Evolutionary conservation across 805 yeast species (phyloP).

Genomic region (Myxozyma sirexii): DNA sequence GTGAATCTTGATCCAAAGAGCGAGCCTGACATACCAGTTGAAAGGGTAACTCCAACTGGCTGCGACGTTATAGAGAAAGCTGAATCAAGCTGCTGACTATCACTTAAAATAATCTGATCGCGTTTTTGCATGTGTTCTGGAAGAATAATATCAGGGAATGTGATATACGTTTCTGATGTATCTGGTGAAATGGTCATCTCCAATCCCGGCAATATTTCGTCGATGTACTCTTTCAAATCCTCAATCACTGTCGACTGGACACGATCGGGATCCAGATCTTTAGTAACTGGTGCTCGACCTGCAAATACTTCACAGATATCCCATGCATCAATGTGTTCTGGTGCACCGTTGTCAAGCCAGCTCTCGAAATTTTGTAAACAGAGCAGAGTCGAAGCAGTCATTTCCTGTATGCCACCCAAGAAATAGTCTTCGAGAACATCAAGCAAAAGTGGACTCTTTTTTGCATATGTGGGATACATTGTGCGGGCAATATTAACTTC

Average conservation of each 20-base stretch:
- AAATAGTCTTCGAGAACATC: constrained; percentile 52
- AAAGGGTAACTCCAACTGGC: constrained; percentile 12
- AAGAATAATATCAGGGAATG: constrained; percentile 7
- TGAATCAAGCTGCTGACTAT: not conserved
- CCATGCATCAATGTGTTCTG: constrained; percentile 38
- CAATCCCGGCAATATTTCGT: constrained; percentile 15
- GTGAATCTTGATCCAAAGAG: constrained; percentile 54
- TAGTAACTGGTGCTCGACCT: constrained; percentile 35
- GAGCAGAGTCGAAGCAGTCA: constrained; percentile 45
- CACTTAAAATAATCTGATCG: not conserved
- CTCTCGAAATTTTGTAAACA: constrained; percentile 47
- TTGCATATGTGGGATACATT: constrained; percentile 42
- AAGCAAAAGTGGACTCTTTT: constrained; percentile 51
- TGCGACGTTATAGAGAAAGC: not conserved
- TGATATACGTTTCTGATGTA: constrained; percentile 13
- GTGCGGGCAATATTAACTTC: constrained; percentile 47
- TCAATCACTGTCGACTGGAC: constrained; percentile 6
- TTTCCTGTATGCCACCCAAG: constrained; percentile 58
- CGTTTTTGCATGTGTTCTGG: constrained; percentile 8
- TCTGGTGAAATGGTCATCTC: constrained; percentile 4
- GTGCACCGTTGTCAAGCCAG: constrained; percentile 48
- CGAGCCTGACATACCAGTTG: constrained; percentile 39
- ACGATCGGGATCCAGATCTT: not conserved
- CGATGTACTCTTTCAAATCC: constrained; percentile 14
- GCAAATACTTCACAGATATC: constrained; percentile 43